Conservation (phyloP, 805 yeast species). For the Yamadazyma takamatsuzukensis region DNA sequence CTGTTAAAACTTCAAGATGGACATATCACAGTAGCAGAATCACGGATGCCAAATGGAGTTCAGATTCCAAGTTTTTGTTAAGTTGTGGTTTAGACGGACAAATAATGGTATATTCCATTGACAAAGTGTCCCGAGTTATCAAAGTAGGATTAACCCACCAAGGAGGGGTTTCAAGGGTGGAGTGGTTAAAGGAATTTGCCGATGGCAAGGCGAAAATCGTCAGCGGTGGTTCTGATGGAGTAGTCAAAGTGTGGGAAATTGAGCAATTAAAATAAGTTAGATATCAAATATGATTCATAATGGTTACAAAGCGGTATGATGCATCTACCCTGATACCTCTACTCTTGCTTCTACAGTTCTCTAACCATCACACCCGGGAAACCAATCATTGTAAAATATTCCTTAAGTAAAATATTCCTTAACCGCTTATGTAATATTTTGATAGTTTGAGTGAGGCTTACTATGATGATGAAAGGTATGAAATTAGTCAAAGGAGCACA, state of each 20-base stretch:
- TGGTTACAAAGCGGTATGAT: too few relatives aligned
- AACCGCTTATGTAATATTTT: too few relatives aligned
- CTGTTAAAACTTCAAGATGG: constrained; percentile 84
- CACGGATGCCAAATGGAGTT: constrained; percentile 74
- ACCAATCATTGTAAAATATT: too few relatives aligned
- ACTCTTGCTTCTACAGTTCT: too few relatives aligned
- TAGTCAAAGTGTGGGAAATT: constrained; percentile 70
- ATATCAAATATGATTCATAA: too few relatives aligned
- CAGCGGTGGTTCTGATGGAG: constrained; percentile 79
- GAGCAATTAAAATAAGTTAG: constrained; percentile 3
- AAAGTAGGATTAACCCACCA: constrained; percentile 80
- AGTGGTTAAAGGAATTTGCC: constrained; percentile 49
- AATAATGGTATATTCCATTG: constrained; percentile 74
- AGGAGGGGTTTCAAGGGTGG: constrained; percentile 75
- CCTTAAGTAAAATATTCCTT: too few relatives aligned
- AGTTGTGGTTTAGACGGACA: constrained; percentile 85
- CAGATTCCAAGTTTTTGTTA: constrained; percentile 66
- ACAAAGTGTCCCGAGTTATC: constrained; percentile 71
- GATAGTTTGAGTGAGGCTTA: too few relatives aligned
- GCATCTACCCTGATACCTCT: too few relatives aligned
- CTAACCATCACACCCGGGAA: too few relatives aligned
- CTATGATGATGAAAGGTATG: too few relatives aligned
- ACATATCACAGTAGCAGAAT: constrained; percentile 88
- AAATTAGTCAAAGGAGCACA: too few relatives aligned
- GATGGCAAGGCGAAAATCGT: constrained; percentile 38